Evolutionary conservation across 306 rosid species (phyloP).

Genomic region (Chamaecrista fasciculata): DNA sequence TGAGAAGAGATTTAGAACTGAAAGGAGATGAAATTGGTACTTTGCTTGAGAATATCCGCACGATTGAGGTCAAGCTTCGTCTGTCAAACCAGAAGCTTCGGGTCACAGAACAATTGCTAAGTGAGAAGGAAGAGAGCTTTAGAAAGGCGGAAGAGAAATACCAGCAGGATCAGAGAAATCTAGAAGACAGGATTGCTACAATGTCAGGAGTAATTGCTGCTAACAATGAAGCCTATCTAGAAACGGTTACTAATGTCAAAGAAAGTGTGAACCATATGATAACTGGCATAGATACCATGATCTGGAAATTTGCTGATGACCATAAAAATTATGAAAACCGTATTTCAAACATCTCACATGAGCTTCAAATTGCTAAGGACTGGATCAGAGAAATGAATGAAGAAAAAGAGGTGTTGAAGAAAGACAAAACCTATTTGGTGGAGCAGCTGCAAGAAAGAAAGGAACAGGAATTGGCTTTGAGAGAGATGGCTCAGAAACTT

Average conservation of each 20-base stretch:
- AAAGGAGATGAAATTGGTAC: slow-evolving; percentile 62
- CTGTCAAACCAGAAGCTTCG: slow-evolving; percentile 97
- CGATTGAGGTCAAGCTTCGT: slow-evolving; percentile 84
- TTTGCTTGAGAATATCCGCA: slow-evolving; percentile 57
- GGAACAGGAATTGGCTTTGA: slow-evolving; percentile 38
- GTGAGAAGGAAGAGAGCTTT: slow-evolving; percentile 79
- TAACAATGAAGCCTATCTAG: slow-evolving; percentile 52
- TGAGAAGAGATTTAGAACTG: slow-evolving; percentile 72
- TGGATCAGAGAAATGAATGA: slow-evolving; percentile 41
- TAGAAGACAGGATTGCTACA: slow-evolving; percentile 55
- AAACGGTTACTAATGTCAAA: slow-evolving; percentile 39
- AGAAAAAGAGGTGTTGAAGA: slow-evolving; percentile 46
- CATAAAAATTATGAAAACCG: slow-evolving; percentile 34
- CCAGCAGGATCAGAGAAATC: slow-evolving; percentile 55
- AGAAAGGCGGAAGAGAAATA: slow-evolving; percentile 54
- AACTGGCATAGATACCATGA: slow-evolving; percentile 47
- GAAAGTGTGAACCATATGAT: slow-evolving; percentile 38
- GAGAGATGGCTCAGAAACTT: slow-evolving; percentile 46
- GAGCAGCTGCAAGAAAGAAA: slow-evolving; percentile 48
- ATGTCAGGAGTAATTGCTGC: slow-evolving; percentile 52
- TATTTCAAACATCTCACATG: slow-evolving; percentile 44
- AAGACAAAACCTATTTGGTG: slow-evolving; percentile 38
- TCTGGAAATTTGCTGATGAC: slow-evolving; percentile 44
- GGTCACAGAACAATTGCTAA: slow-evolving; percentile 78
- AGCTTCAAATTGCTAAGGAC: slow-evolving; percentile 57